Evolutionary conservation across 371 early-diverging fungal species (phyloP), one percentile per base, ranked within the genome.

Genomic region (Mucor circinelloides): DNA sequence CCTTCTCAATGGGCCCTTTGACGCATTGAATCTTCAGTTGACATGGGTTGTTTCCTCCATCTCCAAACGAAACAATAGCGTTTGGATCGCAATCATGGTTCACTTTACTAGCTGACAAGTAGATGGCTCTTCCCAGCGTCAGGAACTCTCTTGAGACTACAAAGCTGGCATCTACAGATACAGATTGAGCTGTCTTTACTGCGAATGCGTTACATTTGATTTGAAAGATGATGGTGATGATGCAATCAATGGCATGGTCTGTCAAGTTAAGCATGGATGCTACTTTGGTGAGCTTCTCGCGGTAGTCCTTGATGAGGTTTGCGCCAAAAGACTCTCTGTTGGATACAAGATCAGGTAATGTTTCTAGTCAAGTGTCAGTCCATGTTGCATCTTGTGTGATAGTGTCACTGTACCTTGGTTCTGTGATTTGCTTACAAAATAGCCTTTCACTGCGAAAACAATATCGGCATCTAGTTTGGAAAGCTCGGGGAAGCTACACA

Each of bases 11-110:
- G 0, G 46, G 38, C 4, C 40, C 28, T 2, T 66, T 59, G 21
- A 55, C 42, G 8, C 56, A 25, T 13, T 65, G 46, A 27, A 69
- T 44, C 19, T 48, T 38, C 13, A 58, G 30, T 23, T 32, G 60
- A 19, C 36, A 68, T 2, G 54, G 66, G 30, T 50, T 31, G 0
- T 15, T 15, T 5, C 31, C 61, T 10, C 68, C 61, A 5, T 36
- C 56, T 15, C 73, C 73, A 61, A 77, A 80, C 4, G 58, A 60
- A 8, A 61, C 74, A 9, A 77, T 19, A 10, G 78, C 72, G 44
- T 72, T 75, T 5, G 80, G 80, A 21, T 67, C 54, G 44, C 80
- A 80, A 2, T 60, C 36, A 55, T 80, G 80, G 48, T 80, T 80
- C 10, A 80, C 52, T 56, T 48, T 60, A 63, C 78, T 75, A 6